These are phyloP conservation scores for Gastroboletus turbinatus DNA, from an alignment of 1,284 basidiomycete species.

Conservation along the genomic window DNA sequence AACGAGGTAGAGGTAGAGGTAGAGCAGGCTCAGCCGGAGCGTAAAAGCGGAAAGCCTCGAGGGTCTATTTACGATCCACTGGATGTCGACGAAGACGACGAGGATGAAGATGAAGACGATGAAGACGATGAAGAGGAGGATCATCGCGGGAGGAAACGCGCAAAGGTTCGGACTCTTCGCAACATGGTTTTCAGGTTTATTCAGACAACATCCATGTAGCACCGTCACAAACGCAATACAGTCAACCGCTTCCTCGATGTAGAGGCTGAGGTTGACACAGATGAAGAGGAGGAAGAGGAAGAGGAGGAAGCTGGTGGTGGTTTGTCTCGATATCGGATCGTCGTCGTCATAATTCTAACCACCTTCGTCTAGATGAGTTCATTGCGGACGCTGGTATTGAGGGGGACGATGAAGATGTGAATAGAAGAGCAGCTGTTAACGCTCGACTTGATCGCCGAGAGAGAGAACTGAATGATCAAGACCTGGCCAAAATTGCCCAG, in stretches of 20 bases:
- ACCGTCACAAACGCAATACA: constrained; percentile 60
- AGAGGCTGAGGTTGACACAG: constrained; percentile 91
- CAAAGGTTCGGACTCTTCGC: constrained; percentile 46
- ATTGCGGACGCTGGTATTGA: constrained; percentile 74
- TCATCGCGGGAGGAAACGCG: constrained; percentile 49
- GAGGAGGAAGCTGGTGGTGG: constrained; percentile 81
- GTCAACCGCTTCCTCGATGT: constrained; percentile 91
- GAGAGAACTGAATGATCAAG: constrained; percentile 78
- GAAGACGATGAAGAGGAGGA: constrained; percentile 46
- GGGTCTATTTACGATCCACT: constrained; percentile 52
- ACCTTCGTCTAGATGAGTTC: constrained; percentile 62
- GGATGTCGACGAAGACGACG: constrained; percentile 50
- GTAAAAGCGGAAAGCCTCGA: constrained; percentile 30
- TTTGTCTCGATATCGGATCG: constrained; percentile 34
- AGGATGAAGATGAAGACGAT: constrained; percentile 49
- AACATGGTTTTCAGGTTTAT: not conserved
- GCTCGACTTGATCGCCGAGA: constrained; percentile 77
- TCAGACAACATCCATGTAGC: constrained; percentile 36
- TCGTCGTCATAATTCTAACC: constrained; percentile 10
- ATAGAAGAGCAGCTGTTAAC: constrained; percentile 65
- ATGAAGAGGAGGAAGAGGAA: constrained; percentile 94
- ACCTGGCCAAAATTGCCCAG: constrained; percentile 85
- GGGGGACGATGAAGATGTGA: constrained; percentile 69
- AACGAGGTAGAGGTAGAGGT: constrained; percentile 40
- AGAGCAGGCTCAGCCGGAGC: constrained; percentile 32